phyloP scores from a whole-genome alignment of 768 basidiomycete species.

The Boletus vinaceobasis region DNA sequence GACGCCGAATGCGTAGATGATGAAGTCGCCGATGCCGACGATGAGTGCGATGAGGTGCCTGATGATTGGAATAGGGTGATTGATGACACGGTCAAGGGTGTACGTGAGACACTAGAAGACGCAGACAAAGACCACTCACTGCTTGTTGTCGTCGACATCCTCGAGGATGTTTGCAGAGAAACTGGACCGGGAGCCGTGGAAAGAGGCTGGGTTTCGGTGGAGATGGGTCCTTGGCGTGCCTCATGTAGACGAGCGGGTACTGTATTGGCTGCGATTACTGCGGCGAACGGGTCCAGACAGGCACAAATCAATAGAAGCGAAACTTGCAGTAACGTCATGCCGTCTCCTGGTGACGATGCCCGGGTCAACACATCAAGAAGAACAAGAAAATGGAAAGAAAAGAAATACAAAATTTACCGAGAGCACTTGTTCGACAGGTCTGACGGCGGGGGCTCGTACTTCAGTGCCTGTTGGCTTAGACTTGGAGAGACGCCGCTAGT shows the following conservation, averaged over 20 bases:
- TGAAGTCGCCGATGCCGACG: constrained; percentile 4
- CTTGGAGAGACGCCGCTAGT: background rate
- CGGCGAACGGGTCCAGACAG: constrained; percentile 5
- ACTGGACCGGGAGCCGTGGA: constrained; percentile 5
- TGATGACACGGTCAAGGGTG: background rate
- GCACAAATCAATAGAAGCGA: background rate
- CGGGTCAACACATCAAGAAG: background rate
- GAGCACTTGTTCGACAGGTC: background rate
- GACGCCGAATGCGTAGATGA: constrained; percentile 14
- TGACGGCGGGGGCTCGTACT: background rate
- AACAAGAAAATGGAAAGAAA: background rate
- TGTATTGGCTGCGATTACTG: constrained; percentile 14
- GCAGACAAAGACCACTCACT: constrained; percentile 12
- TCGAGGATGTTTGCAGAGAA: constrained; percentile 3
- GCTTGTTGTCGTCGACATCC: constrained; percentile 1
- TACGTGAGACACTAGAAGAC: constrained; percentile 6
- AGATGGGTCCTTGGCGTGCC: constrained; percentile 21
- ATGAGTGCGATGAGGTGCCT: background rate
- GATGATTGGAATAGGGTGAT: background rate
- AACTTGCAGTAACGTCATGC: constrained; percentile 12
- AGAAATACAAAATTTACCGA: background rate
- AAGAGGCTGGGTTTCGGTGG: background rate
- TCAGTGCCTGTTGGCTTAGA: background rate
- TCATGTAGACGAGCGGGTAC: constrained; percentile 12
- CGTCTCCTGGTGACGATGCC: background rate